Base-by-base conservation (phyloP, 805 yeast genomes). In the Torulaspora microellipsoides region DNA sequence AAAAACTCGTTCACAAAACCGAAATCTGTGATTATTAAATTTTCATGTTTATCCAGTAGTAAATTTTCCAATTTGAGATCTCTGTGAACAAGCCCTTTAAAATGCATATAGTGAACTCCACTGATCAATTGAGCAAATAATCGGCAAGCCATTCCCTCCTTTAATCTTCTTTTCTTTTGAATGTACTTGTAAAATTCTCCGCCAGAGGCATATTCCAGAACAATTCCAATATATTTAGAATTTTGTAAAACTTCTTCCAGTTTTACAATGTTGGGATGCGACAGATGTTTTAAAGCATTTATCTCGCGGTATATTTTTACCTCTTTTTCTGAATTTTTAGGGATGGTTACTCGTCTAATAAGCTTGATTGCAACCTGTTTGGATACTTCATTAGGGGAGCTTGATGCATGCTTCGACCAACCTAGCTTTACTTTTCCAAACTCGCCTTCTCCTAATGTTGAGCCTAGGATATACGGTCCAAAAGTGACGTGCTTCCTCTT, bases 401-500 rank as follows among this genome's bases (percentile, higher is more conserved):
- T 27, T 9, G 78, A 69, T 14, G 88, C 89, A 55, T 81, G 90
- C 62, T 85, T 86, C 47, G 95, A 75, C 97, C 97, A 91, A 11
- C 97, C 98, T 15, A 93, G 72, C 63, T 91, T 93, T 46, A 93
- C 99, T 65, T 93, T 91, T 46, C 99, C 99, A 65, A 93, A 93
- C 62, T 93, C 99, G 38, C 99, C 99, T 67, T 93, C 96, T 28
- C 99, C 99, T 11, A 93, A 69, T 0, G 99, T 91, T 11, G 95
- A 82, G 2, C 98, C 99, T 7, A 93, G 73, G 15, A 86, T 78
- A 59, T 90, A 93, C 11, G 86, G 81, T 20, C 99, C 99, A 62
- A 93, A 90, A 31, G 95, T 76, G 15, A 84, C 82, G 59, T 84
- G 89, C 50, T 84, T 71, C 49, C 77, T 79, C 3, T 67, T 49